These are phyloP conservation scores for Trypanosoma melophagium DNA, from an alignment of 208 protist species.

Conservation along the genomic window DNA sequence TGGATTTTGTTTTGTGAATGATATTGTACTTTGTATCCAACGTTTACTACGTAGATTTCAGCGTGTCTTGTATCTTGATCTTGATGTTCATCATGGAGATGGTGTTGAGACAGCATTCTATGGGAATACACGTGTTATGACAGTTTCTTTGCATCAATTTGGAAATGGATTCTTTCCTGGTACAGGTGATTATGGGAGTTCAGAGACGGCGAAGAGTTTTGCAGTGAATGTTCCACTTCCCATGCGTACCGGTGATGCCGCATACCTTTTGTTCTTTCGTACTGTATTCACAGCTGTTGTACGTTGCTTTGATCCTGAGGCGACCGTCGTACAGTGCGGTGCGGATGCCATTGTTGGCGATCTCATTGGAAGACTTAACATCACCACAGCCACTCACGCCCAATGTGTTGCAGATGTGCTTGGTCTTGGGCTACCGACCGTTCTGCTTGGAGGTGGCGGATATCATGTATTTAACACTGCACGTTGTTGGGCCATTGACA, in stretches of 20 bases:
- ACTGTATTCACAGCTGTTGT: constrained; percentile 93
- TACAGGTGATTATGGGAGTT: constrained; percentile 80
- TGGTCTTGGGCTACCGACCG: constrained; percentile 88
- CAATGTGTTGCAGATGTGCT: constrained; percentile 96
- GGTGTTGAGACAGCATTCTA: constrained; percentile 99
- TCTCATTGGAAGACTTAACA: constrained; percentile 95
- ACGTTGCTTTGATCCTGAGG: constrained; percentile 95
- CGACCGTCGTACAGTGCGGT: constrained; percentile 98
- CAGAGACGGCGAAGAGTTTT: constrained; percentile 47
- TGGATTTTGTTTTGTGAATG: constrained; percentile 99
- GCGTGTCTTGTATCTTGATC: constrained; percentile 99
- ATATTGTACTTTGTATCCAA: constrained; percentile 99
- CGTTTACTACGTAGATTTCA: constrained; percentile 97
- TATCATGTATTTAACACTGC: constrained; percentile 99
- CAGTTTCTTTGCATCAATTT: constrained; percentile 99
- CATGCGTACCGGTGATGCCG: constrained; percentile 93
- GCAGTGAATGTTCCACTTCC: constrained; percentile 95
- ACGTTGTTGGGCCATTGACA: constrained; percentile 98
- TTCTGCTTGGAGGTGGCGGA: constrained; percentile 98
- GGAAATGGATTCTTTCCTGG: constrained; percentile 97
- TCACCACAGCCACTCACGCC: constrained; percentile 92
- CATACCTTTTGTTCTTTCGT: constrained; percentile 95
- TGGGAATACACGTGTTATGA: constrained; percentile 99
- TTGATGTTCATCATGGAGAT: constrained; percentile 99
- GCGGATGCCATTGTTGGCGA: constrained; percentile 97